Conservation (phyloP, 345 rosid genomes). For the Hypericum perforatum region DNA sequence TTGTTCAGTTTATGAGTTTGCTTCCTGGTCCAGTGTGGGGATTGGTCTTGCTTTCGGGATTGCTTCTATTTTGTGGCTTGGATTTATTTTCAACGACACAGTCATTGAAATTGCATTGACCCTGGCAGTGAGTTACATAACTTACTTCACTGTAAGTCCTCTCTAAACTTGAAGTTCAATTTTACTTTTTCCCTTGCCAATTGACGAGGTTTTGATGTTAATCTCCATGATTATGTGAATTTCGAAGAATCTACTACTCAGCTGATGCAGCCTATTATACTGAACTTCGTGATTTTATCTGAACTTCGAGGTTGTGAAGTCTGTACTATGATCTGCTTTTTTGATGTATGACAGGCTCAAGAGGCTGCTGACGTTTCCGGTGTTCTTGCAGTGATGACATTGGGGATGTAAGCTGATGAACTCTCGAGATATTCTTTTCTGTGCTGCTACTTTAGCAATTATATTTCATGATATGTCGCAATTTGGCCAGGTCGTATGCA, state of each 20-base stretch:
- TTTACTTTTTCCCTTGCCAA: not conserved
- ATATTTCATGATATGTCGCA: slow-evolving; percentile 10
- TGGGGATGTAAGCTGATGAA: slow-evolving; percentile 76
- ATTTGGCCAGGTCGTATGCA: slow-evolving; percentile 74
- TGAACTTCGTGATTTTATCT: no score
- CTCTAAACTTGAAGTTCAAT: slow-evolving; percentile 7
- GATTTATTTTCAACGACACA: slow-evolving; percentile 83
- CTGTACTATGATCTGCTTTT: no score
- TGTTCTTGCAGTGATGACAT: slow-evolving; percentile 89
- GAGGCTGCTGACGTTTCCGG: slow-evolving; percentile 82
- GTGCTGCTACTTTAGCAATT: slow-evolving; percentile 2
- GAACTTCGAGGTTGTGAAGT: no score
- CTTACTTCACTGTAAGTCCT: slow-evolving; percentile 72
- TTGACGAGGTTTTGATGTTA: not conserved
- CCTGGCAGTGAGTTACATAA: slow-evolving; percentile 83
- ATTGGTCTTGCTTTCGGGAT: slow-evolving; percentile 86
- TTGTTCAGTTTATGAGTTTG: slow-evolving; percentile 13
- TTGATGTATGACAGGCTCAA: slow-evolving; percentile 60
- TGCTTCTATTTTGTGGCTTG: slow-evolving; percentile 86
- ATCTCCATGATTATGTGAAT: not conserved
- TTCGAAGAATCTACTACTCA: not conserved
- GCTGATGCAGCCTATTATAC: no score
- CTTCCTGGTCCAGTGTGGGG: slow-evolving; percentile 58
- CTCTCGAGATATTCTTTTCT: slow-evolving; percentile 5
- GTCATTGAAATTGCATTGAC: slow-evolving; percentile 87